A percentile compares a stretch with the other conserved stretches of the same genome.
Evolutionary conservation across 495 filamentous ascomycete genomes (phyloP).

Genomic region (Parathielavia appendiculata): DNA sequence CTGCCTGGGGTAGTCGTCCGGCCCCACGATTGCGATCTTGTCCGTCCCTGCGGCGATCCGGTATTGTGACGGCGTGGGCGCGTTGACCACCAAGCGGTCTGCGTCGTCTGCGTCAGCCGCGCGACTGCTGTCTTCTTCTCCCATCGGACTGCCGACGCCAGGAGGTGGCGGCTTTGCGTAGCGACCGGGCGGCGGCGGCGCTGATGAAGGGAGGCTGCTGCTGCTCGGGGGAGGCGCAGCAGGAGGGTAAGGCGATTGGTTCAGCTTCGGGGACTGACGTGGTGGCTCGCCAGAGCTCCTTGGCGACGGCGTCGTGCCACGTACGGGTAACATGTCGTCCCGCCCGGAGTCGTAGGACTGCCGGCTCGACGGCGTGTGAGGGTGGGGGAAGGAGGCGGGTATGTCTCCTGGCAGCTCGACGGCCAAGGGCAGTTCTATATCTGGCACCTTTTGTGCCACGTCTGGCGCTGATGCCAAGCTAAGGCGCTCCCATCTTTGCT

Average conservation of each 20-base stretch:
- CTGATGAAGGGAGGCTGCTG: conserved; percentile 14
- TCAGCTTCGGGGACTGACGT: conserved; percentile 30
- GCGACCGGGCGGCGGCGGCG: conserved; percentile 30
- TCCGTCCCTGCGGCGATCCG: conserved; percentile 46
- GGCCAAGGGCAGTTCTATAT: conserved; percentile 39
- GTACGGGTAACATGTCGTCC: conserved; percentile 36
- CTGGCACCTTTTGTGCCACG: conserved; percentile 29
- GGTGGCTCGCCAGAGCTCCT: conserved; percentile 41
- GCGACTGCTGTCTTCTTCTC: conserved; percentile 16
- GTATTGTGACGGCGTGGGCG: conserved; percentile 51
- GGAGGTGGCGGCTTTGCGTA: conserved; percentile 19
- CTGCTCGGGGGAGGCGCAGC: conserved; percentile 30
- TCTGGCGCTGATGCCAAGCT: conserved; percentile 25
- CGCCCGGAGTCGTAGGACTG: conserved; percentile 46
- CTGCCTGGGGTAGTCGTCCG: conserved; percentile 54
- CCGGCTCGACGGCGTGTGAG: conserved; percentile 34
- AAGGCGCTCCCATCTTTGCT: conserved; percentile 39
- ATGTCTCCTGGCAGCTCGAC: conserved; percentile 48
- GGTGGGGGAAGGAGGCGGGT: conserved; percentile 25
- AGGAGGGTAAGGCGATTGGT: conserved; percentile 34
- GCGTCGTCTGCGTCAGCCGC: conserved; percentile 32
- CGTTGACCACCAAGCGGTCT: conserved; percentile 46
- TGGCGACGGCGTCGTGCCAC: conserved; percentile 37
- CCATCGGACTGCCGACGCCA: conserved; percentile 19
- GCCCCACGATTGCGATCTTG: conserved; percentile 55